Conservation (phyloP, 164 flowering plant genomes). For the Brasenia schreberi region DNA sequence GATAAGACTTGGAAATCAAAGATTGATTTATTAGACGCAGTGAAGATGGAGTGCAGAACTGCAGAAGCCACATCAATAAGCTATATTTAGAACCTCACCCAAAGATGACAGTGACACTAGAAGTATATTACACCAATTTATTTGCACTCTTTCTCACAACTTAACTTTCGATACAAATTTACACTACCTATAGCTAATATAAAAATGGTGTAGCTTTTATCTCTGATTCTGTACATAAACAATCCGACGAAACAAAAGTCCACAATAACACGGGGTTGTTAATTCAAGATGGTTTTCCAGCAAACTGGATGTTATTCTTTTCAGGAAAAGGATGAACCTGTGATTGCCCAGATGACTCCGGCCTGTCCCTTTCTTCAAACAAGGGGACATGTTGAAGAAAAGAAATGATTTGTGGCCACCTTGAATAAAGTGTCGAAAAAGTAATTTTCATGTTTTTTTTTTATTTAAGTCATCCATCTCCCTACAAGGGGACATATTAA, state of each 20-base stretch:
- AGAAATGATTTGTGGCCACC: constrained; percentile 63
- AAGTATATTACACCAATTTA: neutral
- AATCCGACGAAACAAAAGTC: neutral
- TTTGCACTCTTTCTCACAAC: neutral
- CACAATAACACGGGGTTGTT: neutral
- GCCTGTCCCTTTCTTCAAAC: constrained; percentile 52
- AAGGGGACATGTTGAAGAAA: constrained; percentile 73
- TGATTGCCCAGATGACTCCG: constrained; percentile 10
- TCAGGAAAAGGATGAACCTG: too few relatives aligned
- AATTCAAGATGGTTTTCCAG: neutral
- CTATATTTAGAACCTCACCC: too few relatives aligned
- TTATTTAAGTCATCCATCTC: too few relatives aligned
- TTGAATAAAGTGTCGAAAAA: too few relatives aligned
- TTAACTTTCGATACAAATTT: neutral
- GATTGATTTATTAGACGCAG: too few relatives aligned
- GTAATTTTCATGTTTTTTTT: too few relatives aligned
- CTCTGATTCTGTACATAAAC: neutral
- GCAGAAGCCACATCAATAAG: too few relatives aligned
- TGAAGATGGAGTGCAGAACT: too few relatives aligned
- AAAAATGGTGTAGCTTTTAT: neutral
- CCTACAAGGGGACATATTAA: too few relatives aligned
- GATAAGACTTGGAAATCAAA: too few relatives aligned
- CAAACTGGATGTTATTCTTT: too few relatives aligned
- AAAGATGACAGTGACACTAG: neutral
- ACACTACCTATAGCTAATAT: neutral